Percentiles rank a stretch among this genome's conserved stretches.
Evolutionary conservation across 768 basidiomycete genomes (phyloP).

Genomic region (Tricholoma bakamatsutake): DNA sequence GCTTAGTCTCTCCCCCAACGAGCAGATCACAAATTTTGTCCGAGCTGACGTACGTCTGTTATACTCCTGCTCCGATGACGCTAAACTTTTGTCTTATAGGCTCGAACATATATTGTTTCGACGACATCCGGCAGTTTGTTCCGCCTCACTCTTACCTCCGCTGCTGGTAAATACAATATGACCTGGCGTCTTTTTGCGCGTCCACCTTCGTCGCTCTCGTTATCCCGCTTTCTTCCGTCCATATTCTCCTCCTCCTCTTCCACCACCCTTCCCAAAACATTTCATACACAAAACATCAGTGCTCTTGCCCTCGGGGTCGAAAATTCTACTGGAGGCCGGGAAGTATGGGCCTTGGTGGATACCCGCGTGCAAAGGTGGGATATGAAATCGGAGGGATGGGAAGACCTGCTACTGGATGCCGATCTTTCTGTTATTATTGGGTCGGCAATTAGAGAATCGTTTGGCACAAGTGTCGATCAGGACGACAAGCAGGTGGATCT

Average conservation of each 20-base stretch:
- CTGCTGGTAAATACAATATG: slow-evolving; percentile 63
- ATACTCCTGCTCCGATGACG: slow-evolving; percentile 1
- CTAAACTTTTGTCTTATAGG: slow-evolving; percentile 27
- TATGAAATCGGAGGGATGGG: slow-evolving; percentile 63
- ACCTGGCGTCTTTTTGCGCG: slow-evolving; percentile 55
- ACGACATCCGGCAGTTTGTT: slow-evolving; percentile 65
- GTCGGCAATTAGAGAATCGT: slow-evolving; percentile 39
- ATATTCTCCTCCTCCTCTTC: slow-evolving; percentile 38
- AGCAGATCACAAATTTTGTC: slow-evolving; percentile 61
- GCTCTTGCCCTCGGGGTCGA: slow-evolving; percentile 49
- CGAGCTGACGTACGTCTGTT: slow-evolving; percentile 51
- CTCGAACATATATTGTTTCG: slow-evolving; percentile 62
- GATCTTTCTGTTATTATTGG: slow-evolving; percentile 48
- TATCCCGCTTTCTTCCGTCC: slow-evolving; percentile 37
- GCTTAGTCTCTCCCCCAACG: slow-evolving; percentile 45
- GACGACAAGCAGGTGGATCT: slow-evolving; percentile 54
- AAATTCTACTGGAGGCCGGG: slow-evolving; percentile 38
- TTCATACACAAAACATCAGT: slow-evolving; percentile 56
- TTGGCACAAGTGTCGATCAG: slow-evolving; percentile 28
- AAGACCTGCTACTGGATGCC: slow-evolving; percentile 52
- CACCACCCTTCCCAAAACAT: slow-evolving; percentile 28
- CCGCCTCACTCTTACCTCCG: slow-evolving; percentile 56
- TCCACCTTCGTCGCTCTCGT: slow-evolving; percentile 37
- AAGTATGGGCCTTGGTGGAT: slow-evolving; percentile 66
- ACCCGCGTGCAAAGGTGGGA: slow-evolving; percentile 68